Evolutionary conservation across 2,329 filamentous ascomycete species (phyloP).

Genomic region (Trichoderma sp.): DNA sequence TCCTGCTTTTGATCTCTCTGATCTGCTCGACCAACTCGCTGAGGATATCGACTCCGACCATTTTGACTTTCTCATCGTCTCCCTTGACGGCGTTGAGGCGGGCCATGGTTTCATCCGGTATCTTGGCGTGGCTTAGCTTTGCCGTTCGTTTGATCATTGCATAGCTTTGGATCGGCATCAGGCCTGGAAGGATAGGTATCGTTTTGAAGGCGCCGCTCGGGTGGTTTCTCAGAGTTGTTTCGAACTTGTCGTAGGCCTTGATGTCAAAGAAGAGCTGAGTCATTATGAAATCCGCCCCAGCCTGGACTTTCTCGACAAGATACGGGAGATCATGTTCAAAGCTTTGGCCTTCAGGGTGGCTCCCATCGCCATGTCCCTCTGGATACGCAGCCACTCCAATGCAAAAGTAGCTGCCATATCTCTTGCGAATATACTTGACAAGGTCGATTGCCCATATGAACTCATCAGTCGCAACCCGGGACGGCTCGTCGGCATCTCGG

Average conservation of each 20-base stretch:
- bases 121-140: slow-evolving; percentile 85
- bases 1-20: slow-evolving; percentile 58
- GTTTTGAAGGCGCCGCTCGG: slow-evolving; percentile 80
- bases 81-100: slow-evolving; percentile 70
- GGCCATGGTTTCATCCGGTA: slow-evolving; percentile 68
- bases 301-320: slow-evolving; percentile 83
- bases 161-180: slow-evolving; percentile 98
- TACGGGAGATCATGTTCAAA: slow-evolving; percentile 81
- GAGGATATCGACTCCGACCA: slow-evolving; percentile 75
- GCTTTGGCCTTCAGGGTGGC: slow-evolving; percentile 67
- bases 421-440: slow-evolving; percentile 80
- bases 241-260: slow-evolving; percentile 76
- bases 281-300: slow-evolving; percentile 97
- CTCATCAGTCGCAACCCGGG: slow-evolving; percentile 65
- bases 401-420: slow-evolving; percentile 92
- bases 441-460: slow-evolving; percentile 89
- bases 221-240: slow-evolving; percentile 71
- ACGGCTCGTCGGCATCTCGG: slow-evolving; percentile 54
- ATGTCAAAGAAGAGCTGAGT: slow-evolving; percentile 96
- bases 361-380: slow-evolving; percentile 90
- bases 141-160: slow-evolving; percentile 92
- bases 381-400: slow-evolving; percentile 93
- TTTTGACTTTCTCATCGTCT: slow-evolving; percentile 79
- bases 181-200: slow-evolving; percentile 85
- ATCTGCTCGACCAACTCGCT: slow-evolving; percentile 79